Evolutionary conservation across 495 filamentous ascomycete species (phyloP).

Genomic region (Neurospora sp.): DNA sequence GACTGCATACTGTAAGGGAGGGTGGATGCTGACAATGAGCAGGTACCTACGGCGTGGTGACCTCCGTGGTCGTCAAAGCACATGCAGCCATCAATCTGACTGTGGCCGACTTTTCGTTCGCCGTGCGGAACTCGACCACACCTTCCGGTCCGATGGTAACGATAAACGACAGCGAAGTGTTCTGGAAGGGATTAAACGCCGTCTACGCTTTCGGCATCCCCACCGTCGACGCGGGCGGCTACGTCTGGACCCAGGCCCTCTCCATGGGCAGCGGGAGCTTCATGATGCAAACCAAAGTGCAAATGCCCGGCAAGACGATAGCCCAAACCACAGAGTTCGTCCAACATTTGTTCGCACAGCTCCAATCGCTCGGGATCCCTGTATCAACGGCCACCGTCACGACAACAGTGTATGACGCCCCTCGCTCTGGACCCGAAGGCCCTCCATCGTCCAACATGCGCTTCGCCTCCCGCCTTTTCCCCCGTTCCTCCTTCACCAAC

Average conservation of each 20-base stretch:
- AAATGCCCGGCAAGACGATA: conserved; percentile 15
- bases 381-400: conserved; percentile 13
- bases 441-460: conserved; percentile 11
- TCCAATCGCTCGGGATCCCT: conserved; percentile 23
- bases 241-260: conserved; percentile 30
- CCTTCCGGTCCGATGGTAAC: not conserved
- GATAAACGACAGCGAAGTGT: conserved; percentile 21
- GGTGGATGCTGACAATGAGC: not conserved
- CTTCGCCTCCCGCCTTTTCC: conserved; percentile 42
- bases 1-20: no score
- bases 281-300: conserved; percentile 20
- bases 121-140: conserved; percentile 13
- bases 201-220: conserved; percentile 32
- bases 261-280: conserved; percentile 12
- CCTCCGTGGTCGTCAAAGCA: conserved; percentile 37
- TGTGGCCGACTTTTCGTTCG: conserved; percentile 17
- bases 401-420: conserved; percentile 7
- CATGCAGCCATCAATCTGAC: conserved; percentile 25
- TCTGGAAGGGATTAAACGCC: conserved; percentile 36
- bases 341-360: conserved; percentile 19
- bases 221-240: conserved; percentile 33
- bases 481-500: conserved; percentile 28
- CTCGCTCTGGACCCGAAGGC: conserved; percentile 7
- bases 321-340: conserved; percentile 14
- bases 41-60: conserved; percentile 49